Percentiles rank a stretch among this genome's conserved stretches.
phyloP scores from a whole-genome alignment of 1,139 yeast genomes.

The Zygosaccharomyces sapae region DNA sequence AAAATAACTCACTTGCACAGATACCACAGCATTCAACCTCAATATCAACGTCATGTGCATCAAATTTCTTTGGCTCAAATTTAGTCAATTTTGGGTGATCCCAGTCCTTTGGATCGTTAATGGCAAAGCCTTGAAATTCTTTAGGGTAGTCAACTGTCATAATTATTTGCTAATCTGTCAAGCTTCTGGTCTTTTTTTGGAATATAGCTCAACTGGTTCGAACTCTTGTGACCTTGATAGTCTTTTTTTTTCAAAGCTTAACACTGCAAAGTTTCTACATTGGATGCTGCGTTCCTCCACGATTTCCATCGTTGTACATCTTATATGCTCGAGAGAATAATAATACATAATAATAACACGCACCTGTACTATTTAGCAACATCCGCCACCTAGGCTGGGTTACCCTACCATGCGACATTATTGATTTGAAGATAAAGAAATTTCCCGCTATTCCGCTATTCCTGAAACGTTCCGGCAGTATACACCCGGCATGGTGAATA shows the following conservation, averaged over 20 bases:
- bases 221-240: too few species aligned
- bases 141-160: constrained; percentile 36
- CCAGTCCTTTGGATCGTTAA: constrained; percentile 43
- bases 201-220: too few species aligned
- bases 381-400: not conserved
- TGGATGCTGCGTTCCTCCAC: not conserved
- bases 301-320: not conserved
- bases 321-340: constrained; percentile 2
- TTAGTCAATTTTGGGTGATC: constrained; percentile 40
- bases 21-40: constrained; percentile 48
- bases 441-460: too few species aligned
- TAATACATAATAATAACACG: not conserved
- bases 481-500: not conserved
- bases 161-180: not conserved
- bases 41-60: constrained; percentile 37
- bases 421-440: not conserved
- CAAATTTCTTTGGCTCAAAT: constrained; percentile 37
- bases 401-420: not conserved
- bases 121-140: constrained; percentile 45
- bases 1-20: constrained; percentile 47
- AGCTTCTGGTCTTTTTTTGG: not conserved
- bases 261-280: not conserved
- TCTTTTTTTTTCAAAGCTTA: not conserved
- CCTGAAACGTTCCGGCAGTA: too few species aligned
- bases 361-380: not conserved